phyloP scores from a whole-genome alignment of 345 rosid genomes.

The Arabidopsis suecica region DNA sequence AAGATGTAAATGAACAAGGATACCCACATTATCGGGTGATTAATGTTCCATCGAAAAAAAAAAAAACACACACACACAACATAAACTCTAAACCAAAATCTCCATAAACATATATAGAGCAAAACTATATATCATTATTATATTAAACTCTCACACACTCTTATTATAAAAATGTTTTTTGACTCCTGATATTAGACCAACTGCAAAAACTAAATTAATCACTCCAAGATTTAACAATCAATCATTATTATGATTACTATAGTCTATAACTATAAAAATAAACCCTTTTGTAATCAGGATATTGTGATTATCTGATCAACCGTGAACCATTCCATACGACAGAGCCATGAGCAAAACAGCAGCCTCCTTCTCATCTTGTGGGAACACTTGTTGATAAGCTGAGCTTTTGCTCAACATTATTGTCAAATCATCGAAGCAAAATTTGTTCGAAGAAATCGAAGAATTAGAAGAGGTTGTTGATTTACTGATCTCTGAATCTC shows the following conservation, averaged over 20 bases:
- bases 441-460: conserved; percentile 47
- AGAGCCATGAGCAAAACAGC: conserved; percentile 95
- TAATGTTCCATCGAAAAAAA: conserved; percentile 6
- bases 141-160: conserved; percentile 33
- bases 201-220: conserved; percentile 35
- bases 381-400: conserved; percentile 75
- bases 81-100: conserved; percentile 36
- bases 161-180: conserved; percentile 26
- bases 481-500: conserved; percentile 38
- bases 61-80: not conserved
- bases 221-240: conserved; percentile 34
- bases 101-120: conserved; percentile 38
- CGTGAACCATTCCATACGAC: conserved; percentile 81
- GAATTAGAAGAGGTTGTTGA: conserved; percentile 41
- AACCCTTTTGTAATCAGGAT: conserved; percentile 30
- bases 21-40: conserved; percentile 39
- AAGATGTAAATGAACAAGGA: conserved; percentile 33
- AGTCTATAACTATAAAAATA: conserved; percentile 20
- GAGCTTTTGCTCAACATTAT: conserved; percentile 71
- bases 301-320: conserved; percentile 46
- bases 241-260: conserved; percentile 41
- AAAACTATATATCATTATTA: conserved; percentile 2
- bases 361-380: conserved; percentile 97
- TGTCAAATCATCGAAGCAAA: conserved; percentile 78
- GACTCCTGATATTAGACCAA: conserved; percentile 30